Conservation (phyloP, 177 flowering plant genomes). For the Vitis hybrid region DNA sequence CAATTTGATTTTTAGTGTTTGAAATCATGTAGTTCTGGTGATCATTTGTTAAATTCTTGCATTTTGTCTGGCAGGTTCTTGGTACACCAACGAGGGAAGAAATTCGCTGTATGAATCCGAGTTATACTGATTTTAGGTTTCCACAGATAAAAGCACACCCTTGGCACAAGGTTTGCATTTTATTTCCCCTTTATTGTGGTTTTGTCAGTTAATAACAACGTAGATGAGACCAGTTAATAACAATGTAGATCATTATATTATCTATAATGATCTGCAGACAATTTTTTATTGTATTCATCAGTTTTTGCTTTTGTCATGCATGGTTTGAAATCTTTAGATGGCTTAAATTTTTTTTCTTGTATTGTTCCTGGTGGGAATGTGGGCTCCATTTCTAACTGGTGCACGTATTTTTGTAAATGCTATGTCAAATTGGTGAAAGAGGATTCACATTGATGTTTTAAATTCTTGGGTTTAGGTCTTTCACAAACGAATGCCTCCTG, state of each 20-base stretch:
- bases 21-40: not conserved
- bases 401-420: not conserved
- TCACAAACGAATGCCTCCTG: constrained; percentile 68
- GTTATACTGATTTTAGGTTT: constrained; percentile 49
- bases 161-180: constrained; percentile 50
- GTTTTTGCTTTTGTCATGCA: not conserved
- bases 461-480: constrained; percentile 36
- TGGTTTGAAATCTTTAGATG: not conserved
- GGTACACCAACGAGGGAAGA: constrained; percentile 64
- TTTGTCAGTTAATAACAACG: not conserved
- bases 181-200: not conserved
- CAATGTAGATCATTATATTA: too few relatives aligned
- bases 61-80: constrained; percentile 37
- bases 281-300: not conserved
- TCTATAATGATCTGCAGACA: not conserved
- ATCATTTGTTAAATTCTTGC: not conserved
- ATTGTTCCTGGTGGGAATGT: not conserved
- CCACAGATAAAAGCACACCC: constrained; percentile 58
- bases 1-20: constrained; percentile 3
- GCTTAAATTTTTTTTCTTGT: not conserved
- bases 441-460: not conserved
- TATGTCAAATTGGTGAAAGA: not conserved
- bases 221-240: not conserved
- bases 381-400: not conserved
- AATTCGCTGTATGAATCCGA: constrained; percentile 63